These are phyloP conservation scores for Ustilago nuda DNA, from an alignment of 1,284 basidiomycete species.

Conservation along the genomic window DNA sequence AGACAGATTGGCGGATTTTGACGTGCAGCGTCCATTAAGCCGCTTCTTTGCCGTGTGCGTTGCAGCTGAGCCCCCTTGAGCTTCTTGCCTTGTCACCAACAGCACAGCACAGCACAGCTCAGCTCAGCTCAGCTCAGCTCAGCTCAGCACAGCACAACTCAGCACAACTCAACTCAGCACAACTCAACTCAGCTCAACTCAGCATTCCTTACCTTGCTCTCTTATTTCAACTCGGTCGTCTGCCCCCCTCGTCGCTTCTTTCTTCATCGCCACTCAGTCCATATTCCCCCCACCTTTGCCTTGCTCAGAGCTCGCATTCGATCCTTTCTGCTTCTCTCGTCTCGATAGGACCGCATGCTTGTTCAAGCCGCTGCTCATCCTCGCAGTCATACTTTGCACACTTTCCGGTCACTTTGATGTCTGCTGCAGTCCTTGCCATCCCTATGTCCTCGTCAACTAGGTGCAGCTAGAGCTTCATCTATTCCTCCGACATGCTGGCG, in stretches of 20 bases:
- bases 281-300: not conserved
- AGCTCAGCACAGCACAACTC: not conserved
- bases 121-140: not conserved
- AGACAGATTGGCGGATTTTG: conserved; percentile 40
- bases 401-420: conserved; percentile 9
- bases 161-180: not conserved
- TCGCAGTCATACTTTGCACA: not conserved
- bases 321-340: not conserved
- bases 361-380: not conserved
- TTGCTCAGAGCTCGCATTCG: not conserved
- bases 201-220: conserved; percentile 1
- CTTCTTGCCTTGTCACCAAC: conserved; percentile 1
- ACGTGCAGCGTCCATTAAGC: conserved; percentile 32
- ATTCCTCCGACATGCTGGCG: conserved; percentile 18
- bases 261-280: not conserved
- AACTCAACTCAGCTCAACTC: not conserved
- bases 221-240: not conserved
- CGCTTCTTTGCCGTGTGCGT: not conserved
- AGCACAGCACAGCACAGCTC: not conserved
- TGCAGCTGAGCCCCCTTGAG: not conserved
- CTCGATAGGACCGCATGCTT: conserved; percentile 6
- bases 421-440: conserved; percentile 2
- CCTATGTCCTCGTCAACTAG: not conserved
- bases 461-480: conserved; percentile 31
- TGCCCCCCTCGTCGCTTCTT: not conserved